A percentile compares a stretch with the other conserved stretches of the same genome.
Conservation (phyloP, 495 filamentous ascomycete species). For the Baudoinia panamericana region DNA sequence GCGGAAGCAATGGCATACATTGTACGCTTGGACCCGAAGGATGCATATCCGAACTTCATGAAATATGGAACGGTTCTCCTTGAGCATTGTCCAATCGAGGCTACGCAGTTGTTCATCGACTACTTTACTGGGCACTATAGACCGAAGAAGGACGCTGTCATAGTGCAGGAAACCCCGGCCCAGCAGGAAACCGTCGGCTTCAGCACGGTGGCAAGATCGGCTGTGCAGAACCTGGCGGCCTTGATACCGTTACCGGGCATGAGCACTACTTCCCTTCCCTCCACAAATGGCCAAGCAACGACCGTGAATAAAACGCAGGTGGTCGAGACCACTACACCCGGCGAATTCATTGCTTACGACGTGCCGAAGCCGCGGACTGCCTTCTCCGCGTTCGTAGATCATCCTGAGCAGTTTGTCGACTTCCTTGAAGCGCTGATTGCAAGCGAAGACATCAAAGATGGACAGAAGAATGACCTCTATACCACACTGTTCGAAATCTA, state of each 20-base stretch:
- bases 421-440: conserved; percentile 78
- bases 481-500: conserved; percentile 98
- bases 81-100: conserved; percentile 63
- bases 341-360: conserved; percentile 38
- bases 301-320: conserved; percentile 30
- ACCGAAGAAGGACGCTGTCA: conserved; percentile 51
- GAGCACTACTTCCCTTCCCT: conserved; percentile 34
- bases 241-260: conserved; percentile 81
- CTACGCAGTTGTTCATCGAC: conserved; percentile 76
- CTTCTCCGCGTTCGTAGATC: conserved; percentile 93
- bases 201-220: conserved; percentile 37
- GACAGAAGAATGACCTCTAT: conserved; percentile 73
- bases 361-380: conserved; percentile 76
- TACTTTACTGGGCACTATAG: conserved; percentile 82
- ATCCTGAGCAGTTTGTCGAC: conserved; percentile 74
- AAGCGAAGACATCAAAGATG: conserved; percentile 49
- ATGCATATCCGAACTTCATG: conserved; percentile 85
- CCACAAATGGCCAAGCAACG: conserved; percentile 21
- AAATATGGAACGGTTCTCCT: conserved; percentile 86
- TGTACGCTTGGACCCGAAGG: conserved; percentile 61
- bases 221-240: conserved; percentile 68
- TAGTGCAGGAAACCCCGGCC: conserved; percentile 38
- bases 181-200: conserved; percentile 37
- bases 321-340: conserved; percentile 29
- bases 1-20: conserved; percentile 82